These are phyloP conservation scores for Corymbia citriodora DNA, from an alignment of 441 rosid species.

Conservation along the genomic window DNA sequence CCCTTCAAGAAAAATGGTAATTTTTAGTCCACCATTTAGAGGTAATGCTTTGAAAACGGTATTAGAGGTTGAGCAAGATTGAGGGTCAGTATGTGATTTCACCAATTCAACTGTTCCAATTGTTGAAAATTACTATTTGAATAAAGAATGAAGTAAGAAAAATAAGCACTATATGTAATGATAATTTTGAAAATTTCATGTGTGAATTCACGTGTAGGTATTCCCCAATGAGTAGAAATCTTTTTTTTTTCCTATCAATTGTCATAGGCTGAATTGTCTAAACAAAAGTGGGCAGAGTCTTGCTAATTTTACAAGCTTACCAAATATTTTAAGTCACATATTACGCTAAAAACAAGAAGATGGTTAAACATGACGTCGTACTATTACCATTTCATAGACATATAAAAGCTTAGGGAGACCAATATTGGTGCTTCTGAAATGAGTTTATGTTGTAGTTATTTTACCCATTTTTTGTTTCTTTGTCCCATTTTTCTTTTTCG, in stretches of 20 bases:
- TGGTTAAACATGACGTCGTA: neutral
- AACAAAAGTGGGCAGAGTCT: too few relatives aligned
- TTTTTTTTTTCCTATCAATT: too few relatives aligned
- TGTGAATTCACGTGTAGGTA: neutral
- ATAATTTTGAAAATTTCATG: neutral
- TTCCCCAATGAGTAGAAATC: neutral
- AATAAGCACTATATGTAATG: neutral
- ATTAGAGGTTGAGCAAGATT: neutral
- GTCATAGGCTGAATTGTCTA: too few relatives aligned
- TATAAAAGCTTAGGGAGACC: neutral
- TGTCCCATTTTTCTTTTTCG: too few relatives aligned
- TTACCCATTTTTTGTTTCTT: neutral
- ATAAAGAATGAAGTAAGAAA: neutral
- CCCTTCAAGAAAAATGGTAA: neutral
- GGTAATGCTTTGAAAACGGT: neutral
- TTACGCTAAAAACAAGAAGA: too few relatives aligned
- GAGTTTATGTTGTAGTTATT: neutral
- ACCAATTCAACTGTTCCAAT: neutral
- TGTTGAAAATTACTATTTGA: too few relatives aligned
- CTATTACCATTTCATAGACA: neutral
- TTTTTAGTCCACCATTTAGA: neutral
- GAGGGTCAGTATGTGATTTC: neutral
- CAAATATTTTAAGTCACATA: too few relatives aligned
- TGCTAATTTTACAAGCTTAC: too few relatives aligned
- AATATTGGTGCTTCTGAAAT: neutral